Conservation (phyloP, 768 basidiomycete species). For the Tephrocybe sp. region DNA sequence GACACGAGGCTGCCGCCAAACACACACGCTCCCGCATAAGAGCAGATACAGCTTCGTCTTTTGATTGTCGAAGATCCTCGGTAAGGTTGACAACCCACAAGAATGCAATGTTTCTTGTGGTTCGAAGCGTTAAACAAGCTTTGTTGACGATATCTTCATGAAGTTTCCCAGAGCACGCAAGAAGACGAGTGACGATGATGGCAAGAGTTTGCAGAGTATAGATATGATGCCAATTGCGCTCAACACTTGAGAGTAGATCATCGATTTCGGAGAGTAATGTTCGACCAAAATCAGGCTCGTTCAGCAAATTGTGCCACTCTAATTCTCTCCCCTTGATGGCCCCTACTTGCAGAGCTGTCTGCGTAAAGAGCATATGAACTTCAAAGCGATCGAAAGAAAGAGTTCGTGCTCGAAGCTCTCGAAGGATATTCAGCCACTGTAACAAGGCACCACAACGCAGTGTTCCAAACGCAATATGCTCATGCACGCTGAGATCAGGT, state of each 20-base stretch:
- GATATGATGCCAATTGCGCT: slow-evolving; percentile 41
- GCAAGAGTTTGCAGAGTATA: slow-evolving; percentile 31
- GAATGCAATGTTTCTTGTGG: slow-evolving; percentile 9
- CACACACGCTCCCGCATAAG: slow-evolving; percentile 6
- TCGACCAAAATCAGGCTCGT: slow-evolving; percentile 29
- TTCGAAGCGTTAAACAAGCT: slow-evolving; percentile 27
- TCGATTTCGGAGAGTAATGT: slow-evolving; percentile 36
- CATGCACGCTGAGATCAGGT: slow-evolving; percentile 39
- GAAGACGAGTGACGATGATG: slow-evolving; percentile 34
- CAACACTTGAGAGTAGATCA: slow-evolving; percentile 31
- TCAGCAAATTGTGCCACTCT: slow-evolving; percentile 43
- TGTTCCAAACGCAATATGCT: slow-evolving; percentile 43
- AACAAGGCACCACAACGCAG: slow-evolving; percentile 44
- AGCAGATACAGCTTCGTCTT: slow-evolving; percentile 1
- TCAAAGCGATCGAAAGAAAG: slow-evolving; percentile 39
- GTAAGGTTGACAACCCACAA: slow-evolving; percentile 2
- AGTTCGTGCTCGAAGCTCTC: slow-evolving; percentile 39
- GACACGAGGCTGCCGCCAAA: slow-evolving; percentile 7
- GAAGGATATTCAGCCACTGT: slow-evolving; percentile 52
- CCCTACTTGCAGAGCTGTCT: slow-evolving; percentile 46
- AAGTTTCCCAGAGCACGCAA: slow-evolving; percentile 20
- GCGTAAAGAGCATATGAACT: slow-evolving; percentile 42
- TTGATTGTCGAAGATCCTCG: not conserved
- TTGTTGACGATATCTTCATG: slow-evolving; percentile 12
- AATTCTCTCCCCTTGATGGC: slow-evolving; percentile 12